phyloP scores from a whole-genome alignment of 306 rosid genomes.

The Pyrus pyrifolia region DNA sequence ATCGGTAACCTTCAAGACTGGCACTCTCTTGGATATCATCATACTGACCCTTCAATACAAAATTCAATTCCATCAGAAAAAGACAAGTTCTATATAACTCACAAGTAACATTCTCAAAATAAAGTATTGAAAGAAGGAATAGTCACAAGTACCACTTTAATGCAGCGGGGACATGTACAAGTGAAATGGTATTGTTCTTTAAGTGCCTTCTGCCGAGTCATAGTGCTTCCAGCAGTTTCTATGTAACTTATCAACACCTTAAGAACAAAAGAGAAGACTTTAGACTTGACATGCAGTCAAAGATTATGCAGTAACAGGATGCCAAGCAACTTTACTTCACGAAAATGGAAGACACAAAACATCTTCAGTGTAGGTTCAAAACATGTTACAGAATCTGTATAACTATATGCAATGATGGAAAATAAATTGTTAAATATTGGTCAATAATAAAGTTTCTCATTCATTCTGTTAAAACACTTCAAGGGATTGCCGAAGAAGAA shows the following conservation, averaged over 20 bases:
- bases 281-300: background rate
- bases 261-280: conserved; percentile 19
- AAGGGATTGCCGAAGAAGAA: too few relatives aligned
- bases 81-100: background rate
- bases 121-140: conserved; percentile 3
- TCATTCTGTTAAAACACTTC: too few relatives aligned
- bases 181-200: conserved; percentile 74
- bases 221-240: conserved; percentile 83
- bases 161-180: conserved; percentile 73
- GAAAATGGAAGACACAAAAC: background rate
- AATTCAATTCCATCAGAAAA: conserved; percentile 21
- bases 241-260: conserved; percentile 84
- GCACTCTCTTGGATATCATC: conserved; percentile 77
- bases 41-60: conserved; percentile 52
- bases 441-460: too few relatives aligned
- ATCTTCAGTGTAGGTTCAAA: background rate
- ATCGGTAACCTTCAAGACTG: conserved; percentile 73
- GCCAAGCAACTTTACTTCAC: background rate
- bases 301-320: background rate
- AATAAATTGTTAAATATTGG: too few relatives aligned
- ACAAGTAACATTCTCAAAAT: background rate
- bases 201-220: conserved; percentile 75
- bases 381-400: too few relatives aligned
- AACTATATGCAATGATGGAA: too few relatives aligned
- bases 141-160: conserved; percentile 50